Conservation (phyloP, 2,329 filamentous ascomycete species). For the Cercospora sesami region DNA sequence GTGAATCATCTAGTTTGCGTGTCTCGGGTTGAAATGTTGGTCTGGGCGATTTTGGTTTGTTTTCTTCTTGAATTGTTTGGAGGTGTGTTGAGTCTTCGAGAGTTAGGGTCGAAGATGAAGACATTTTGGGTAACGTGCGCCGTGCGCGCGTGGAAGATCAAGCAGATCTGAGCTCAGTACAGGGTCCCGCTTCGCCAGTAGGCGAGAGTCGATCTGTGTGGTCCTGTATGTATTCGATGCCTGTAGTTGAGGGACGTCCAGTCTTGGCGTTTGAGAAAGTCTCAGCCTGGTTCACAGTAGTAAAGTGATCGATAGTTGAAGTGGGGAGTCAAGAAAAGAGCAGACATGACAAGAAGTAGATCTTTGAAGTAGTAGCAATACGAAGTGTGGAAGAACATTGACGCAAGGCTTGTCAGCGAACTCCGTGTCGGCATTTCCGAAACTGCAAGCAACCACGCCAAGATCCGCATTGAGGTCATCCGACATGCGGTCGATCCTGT, state of each 20-base stretch:
- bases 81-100: not conserved
- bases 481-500: not conserved
- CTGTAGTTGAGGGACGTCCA: not conserved
- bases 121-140: not conserved
- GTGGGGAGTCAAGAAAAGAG: not conserved
- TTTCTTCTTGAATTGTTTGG: not conserved
- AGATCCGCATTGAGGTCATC: not conserved
- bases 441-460: not conserved
- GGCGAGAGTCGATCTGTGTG: not conserved
- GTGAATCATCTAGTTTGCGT: not conserved
- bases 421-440: not conserved
- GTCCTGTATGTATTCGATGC: not conserved
- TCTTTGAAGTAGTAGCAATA: not conserved
- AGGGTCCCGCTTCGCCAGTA: not conserved
- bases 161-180: not conserved
- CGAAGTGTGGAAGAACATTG: not conserved
- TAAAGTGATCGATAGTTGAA: not conserved
- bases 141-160: not conserved
- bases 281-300: not conserved
- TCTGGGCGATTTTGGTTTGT: not conserved
- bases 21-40: conserved; percentile 8
- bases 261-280: no score
- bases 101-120: not conserved
- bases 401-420: not conserved
- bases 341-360: not conserved